Evolutionary conservation across 768 basidiomycete genomes (phyloP), one percentile per base, ranked within the genome.

Genomic region (Suillus ampliporus): DNA sequence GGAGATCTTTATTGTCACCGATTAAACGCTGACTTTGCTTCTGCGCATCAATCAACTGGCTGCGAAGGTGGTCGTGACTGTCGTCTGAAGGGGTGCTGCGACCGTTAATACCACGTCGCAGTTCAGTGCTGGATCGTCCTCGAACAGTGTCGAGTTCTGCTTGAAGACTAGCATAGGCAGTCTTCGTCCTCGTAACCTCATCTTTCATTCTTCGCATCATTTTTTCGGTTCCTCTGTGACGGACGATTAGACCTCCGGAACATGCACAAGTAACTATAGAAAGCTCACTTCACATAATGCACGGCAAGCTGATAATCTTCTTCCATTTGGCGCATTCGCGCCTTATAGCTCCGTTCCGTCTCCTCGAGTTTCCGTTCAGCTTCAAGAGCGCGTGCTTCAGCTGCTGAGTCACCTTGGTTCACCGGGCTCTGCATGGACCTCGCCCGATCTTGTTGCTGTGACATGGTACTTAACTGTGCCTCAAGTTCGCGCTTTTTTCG

Each of bases 201-300:
- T 96, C 97, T 76, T 95, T 93, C 90, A 98, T 94, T 68, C 91
- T 88, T 67, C 95, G 88, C 82, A 98, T 91, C 88, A 99, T 95
- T 79, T 96, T 97, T 77, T 99, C 97, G 1, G 96, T 98, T 50
- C 94, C 94, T 84, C 93, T 95, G 72, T 26, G 63, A 64, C 38
- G 66, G 65, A 61, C 46, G 61, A 58, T 54, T 57, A 56, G 60
- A 61, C 57, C 64, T 70, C 41, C 47, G 58, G n/a, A n/a, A 61
- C 57, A 68, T 61, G 54, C 43, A 61, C 34, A 56, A 56, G 58
- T 63, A 66, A 23, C 19, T 8, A 17, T 78, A 65, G 65, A 60
- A 60, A 63, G 77, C 89, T 80, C 75, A 94, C 93, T 98, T 99
- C 69, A 98, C 95, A 77, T 97, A 98, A 73, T 95, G 92, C 60